Percentiles rank a stretch among this genome's conserved stretches.
These are phyloP conservation scores for Trichoderma sp. DNA, from an alignment of 2,329 filamentous ascomycete genomes.

Conservation along the genomic window DNA sequence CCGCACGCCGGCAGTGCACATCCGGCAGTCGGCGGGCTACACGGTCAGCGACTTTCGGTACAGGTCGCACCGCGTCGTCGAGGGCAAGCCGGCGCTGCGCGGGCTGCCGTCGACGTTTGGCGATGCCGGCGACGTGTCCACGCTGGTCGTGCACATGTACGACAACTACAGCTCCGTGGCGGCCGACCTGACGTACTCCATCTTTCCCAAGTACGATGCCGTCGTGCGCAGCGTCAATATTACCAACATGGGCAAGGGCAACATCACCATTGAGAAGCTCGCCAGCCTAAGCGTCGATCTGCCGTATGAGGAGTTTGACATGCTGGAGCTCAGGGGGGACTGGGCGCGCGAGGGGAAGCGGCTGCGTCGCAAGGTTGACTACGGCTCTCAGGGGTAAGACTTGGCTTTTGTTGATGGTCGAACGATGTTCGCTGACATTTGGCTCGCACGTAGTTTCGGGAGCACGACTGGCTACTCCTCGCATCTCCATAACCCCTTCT, in stretches of 20 bases:
- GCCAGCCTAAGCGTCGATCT: constrained; percentile 65
- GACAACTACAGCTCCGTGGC: constrained; percentile 61
- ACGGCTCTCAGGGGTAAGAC: constrained; percentile 56
- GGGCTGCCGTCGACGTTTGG: constrained; percentile 65
- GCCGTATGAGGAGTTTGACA: constrained; percentile 61
- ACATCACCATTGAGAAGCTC: constrained; percentile 58
- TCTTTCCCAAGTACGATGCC: constrained; percentile 64
- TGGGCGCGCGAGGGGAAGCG: constrained; percentile 63
- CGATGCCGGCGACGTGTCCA: constrained; percentile 57
- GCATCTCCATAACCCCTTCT: constrained; percentile 66
- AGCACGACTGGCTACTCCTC: constrained; percentile 65
- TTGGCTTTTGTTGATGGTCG: not conserved
- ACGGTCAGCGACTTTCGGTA: constrained; percentile 63
- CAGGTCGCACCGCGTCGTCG: constrained; percentile 55
- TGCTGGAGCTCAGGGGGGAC: constrained; percentile 64
- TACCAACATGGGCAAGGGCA: constrained; percentile 58
- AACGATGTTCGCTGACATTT: not conserved
- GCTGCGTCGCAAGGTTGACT: constrained; percentile 57
- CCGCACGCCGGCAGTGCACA: constrained; percentile 61
- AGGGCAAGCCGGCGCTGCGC: constrained; percentile 58
- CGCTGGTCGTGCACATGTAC: constrained; percentile 58
- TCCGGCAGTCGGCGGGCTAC: constrained; percentile 60
- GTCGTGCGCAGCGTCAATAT: constrained; percentile 63
- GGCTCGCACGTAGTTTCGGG: constrained; percentile 52
- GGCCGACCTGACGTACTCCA: constrained; percentile 63